phyloP scores from a whole-genome alignment of 2,329 filamentous ascomycete genomes.

The Thelonectria olida region DNA sequence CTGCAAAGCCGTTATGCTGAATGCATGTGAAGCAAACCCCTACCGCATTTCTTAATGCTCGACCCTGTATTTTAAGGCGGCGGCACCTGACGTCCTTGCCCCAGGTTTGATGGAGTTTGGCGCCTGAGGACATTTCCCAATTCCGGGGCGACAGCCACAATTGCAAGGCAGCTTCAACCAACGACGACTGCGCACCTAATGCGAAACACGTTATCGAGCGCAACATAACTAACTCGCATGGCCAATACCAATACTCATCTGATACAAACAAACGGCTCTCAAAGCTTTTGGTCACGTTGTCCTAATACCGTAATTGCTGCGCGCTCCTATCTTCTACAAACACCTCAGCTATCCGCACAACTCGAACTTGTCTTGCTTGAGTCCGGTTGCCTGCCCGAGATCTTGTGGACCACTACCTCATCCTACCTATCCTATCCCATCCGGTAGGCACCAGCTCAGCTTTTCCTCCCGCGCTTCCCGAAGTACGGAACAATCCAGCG shows the following conservation, averaged over 20 bases:
- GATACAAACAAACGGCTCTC: neutral
- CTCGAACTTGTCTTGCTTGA: neutral
- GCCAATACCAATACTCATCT: no score
- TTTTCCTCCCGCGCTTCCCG: constrained; percentile 12
- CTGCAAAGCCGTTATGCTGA: constrained; percentile 2
- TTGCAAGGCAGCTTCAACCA: neutral
- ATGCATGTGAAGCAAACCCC: constrained; percentile 21
- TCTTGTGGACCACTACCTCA: constrained; percentile 24
- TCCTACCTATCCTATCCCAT: no score
- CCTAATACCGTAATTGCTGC: neutral
- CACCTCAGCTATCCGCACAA: neutral
- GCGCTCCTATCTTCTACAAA: neutral
- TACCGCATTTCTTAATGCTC: constrained; percentile 14
- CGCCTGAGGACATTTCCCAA: neutral
- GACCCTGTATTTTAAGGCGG: constrained; percentile 12
- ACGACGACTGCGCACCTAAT: constrained; percentile 1
- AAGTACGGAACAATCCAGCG: constrained; percentile 1
- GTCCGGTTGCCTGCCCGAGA: constrained; percentile 13
- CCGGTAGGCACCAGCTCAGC: constrained; percentile 28
- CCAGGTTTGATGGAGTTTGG: constrained; percentile 13
- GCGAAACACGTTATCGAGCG: constrained; percentile 8
- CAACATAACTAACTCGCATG: no score
- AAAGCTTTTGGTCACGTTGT: no score
- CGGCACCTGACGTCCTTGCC: constrained; percentile 12
- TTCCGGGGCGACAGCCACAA: neutral